Evolutionary conservation across 2,329 filamentous ascomycete species (phyloP).

Genomic region (Pezicula rhizophila): DNA sequence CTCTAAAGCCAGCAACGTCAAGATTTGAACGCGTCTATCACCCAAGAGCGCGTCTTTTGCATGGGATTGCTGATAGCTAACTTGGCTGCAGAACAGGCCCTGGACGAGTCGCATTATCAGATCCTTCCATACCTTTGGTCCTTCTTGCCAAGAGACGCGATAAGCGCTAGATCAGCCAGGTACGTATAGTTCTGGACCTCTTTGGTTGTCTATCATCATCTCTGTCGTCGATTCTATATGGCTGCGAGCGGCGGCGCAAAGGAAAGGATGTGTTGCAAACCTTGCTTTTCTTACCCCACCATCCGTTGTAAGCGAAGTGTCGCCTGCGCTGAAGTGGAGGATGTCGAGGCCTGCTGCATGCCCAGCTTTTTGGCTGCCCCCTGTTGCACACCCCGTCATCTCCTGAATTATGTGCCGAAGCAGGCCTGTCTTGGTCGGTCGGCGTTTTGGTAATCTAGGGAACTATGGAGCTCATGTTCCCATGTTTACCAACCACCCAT

Average conservation of each 20-base stretch:
- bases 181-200: slow-evolving; percentile 13
- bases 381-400: slow-evolving; percentile 17
- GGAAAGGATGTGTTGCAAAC: slow-evolving; percentile 12
- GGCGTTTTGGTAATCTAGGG: background rate
- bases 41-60: too few species aligned
- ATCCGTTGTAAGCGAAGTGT: slow-evolving; percentile 19
- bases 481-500: slow-evolving; percentile 25
- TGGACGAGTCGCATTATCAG: background rate
- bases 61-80: background rate
- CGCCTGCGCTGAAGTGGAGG: slow-evolving; percentile 9
- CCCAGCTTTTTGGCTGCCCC: slow-evolving; percentile 16
- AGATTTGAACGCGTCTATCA: too few species aligned
- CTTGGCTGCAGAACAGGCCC: background rate
- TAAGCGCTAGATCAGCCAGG: slow-evolving; percentile 9
- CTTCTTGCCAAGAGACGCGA: slow-evolving; percentile 3
- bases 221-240: background rate
- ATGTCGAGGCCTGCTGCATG: slow-evolving; percentile 21
- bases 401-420: slow-evolving; percentile 24
- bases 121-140: background rate
- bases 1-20: too few species aligned
- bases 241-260: background rate
- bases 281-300: slow-evolving; percentile 17
- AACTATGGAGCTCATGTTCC: slow-evolving; percentile 3
- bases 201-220: slow-evolving; percentile 2
- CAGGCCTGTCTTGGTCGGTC: slow-evolving; percentile 7